Percentiles rank a stretch among this genome's conserved stretches.
phyloP scores from a whole-genome alignment of 495 filamentous ascomycete species.

The Trichoderma reesei region DNA sequence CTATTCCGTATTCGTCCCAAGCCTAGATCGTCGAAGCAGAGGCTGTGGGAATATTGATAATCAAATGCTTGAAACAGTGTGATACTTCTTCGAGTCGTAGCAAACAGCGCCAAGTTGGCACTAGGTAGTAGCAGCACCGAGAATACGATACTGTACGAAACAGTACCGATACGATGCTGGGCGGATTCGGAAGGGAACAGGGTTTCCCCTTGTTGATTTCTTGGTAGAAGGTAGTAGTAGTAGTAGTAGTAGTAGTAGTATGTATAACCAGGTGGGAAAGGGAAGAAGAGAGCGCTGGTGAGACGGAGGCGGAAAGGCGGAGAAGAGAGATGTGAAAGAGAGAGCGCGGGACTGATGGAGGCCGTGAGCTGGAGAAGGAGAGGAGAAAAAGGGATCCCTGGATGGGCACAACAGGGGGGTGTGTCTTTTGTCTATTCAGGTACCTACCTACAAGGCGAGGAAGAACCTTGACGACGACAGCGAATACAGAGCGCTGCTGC shows the following conservation, averaged over 20 bases:
- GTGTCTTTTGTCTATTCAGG: too few relatives aligned
- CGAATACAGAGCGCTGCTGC: too few relatives aligned
- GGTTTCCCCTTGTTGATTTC: too few relatives aligned
- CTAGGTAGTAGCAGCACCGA: background rate
- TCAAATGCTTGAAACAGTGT: too few relatives aligned
- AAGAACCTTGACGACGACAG: too few relatives aligned
- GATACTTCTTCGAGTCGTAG: too few relatives aligned
- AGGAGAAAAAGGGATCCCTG: too few relatives aligned
- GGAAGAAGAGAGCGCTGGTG: slow-evolving; percentile 15
- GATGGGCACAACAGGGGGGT: background rate
- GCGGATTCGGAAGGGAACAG: background rate
- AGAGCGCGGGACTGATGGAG: background rate
- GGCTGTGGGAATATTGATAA: too few relatives aligned
- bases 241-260: background rate
- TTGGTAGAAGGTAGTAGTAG: background rate
- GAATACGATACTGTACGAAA: too few relatives aligned
- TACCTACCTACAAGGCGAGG: too few relatives aligned
- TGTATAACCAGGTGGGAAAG: slow-evolving; percentile 11
- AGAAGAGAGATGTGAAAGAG: slow-evolving; percentile 21
- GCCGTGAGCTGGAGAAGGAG: background rate
- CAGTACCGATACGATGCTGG: background rate
- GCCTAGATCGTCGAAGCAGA: too few relatives aligned
- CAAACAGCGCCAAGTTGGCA: background rate
- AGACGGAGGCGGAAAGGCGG: slow-evolving; percentile 30
- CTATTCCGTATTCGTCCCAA: too few relatives aligned